Evolutionary conservation across 345 rosid genomes (phyloP).

Genomic region (Citropsis articulata): DNA sequence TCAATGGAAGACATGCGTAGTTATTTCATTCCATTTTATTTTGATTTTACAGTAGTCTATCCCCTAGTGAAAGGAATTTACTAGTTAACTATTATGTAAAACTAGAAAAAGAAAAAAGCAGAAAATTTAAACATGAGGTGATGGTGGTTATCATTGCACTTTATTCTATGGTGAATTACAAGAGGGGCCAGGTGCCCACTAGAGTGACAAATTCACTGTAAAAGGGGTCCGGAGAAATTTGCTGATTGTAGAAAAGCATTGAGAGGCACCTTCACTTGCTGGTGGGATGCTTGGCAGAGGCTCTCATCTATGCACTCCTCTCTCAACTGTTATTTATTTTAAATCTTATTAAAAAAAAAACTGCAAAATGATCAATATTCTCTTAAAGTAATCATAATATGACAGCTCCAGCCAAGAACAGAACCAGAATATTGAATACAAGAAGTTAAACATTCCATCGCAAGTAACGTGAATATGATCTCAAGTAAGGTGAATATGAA

Average conservation of each 20-base stretch:
- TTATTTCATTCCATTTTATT: not conserved
- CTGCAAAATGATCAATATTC: not conserved
- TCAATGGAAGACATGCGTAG: not conserved
- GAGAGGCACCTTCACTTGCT: not conserved
- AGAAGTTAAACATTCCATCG: not conserved
- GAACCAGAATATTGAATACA: not conserved
- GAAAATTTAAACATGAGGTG: not conserved
- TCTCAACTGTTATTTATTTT: not conserved
- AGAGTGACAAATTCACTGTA: too few species aligned
- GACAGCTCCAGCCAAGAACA: not conserved
- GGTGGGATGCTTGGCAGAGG: not conserved
- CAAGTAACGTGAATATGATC: not conserved
- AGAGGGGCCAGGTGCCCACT: too few species aligned
- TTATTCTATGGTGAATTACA: not conserved
- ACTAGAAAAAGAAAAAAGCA: not conserved
- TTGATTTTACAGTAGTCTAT: not conserved
- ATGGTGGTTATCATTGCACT: not conserved
- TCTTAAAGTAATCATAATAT: not conserved
- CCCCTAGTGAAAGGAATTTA: slow-evolving; percentile 1
- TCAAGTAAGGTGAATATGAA: not conserved
- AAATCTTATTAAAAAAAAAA: not conserved
- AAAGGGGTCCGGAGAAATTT: not conserved
- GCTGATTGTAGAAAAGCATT: not conserved
- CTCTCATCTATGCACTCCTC: not conserved
- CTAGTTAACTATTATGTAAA: not conserved